phyloP scores from a whole-genome alignment of 768 basidiomycete species.

The Hirschioporus abietinus region DNA sequence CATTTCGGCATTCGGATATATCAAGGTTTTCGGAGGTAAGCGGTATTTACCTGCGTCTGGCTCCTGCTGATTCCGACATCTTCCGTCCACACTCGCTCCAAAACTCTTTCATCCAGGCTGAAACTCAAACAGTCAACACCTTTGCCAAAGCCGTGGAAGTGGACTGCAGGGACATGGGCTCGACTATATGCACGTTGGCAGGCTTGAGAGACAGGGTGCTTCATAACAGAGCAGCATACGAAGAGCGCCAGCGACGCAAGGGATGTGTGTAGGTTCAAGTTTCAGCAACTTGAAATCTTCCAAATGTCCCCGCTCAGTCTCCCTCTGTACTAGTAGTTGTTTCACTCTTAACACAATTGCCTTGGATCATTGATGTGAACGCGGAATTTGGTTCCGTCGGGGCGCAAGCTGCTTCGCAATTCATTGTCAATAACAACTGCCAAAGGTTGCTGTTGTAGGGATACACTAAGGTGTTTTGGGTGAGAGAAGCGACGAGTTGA shows the following conservation, averaged over 20 bases:
- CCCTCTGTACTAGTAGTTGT: background rate
- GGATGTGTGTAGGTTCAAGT: background rate
- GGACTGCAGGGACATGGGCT: background rate
- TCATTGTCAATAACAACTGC: background rate
- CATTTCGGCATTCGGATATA: background rate
- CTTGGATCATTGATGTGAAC: background rate
- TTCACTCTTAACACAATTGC: background rate
- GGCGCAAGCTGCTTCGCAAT: background rate
- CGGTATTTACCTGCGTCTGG: background rate
- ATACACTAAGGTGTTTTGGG: background rate
- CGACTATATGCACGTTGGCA: background rate
- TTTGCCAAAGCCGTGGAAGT: background rate
- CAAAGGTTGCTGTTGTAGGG: background rate
- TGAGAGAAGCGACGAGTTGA: background rate
- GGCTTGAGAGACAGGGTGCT: constrained; percentile 7
- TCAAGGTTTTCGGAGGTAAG: background rate
- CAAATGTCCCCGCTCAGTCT: background rate
- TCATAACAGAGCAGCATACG: constrained; percentile 3
- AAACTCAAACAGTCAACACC: background rate
- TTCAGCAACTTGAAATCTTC: background rate
- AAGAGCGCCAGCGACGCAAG: constrained; percentile 10
- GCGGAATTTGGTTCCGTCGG: background rate
- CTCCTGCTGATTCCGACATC: background rate
- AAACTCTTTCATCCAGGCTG: background rate
- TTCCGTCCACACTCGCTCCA: background rate